phyloP scores from a whole-genome alignment of 768 basidiomycete species.

The Boletus subparvulus region DNA sequence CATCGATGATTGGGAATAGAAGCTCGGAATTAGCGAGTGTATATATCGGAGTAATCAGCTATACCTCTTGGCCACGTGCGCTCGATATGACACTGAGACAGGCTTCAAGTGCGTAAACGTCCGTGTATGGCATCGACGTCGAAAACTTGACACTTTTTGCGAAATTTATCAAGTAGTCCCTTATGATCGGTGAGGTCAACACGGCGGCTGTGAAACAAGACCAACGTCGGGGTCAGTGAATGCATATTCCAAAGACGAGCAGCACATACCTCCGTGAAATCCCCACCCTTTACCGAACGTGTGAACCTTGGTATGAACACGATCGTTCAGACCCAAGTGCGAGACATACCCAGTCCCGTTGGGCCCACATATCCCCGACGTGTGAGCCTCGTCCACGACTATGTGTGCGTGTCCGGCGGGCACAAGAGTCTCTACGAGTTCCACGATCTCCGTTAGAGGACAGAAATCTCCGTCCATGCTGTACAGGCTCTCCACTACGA shows the following conservation, averaged over 20 bases:
- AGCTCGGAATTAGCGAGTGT: background rate
- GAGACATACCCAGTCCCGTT: conserved; percentile 45
- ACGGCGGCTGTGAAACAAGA: conserved; percentile 12
- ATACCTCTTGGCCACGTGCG: conserved; percentile 20
- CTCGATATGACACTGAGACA: conserved; percentile 36
- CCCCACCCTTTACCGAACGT: conserved; percentile 50
- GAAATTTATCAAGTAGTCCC: conserved; percentile 23
- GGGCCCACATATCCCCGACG: conserved; percentile 52
- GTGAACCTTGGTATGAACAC: conserved; percentile 47
- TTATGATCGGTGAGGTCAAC: conserved; percentile 16
- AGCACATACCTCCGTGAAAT: conserved; percentile 13
- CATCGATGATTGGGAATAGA: background rate
- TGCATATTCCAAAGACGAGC: background rate
- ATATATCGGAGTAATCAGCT: background rate
- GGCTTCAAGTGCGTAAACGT: conserved; percentile 35
- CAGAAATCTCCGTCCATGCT: conserved; percentile 62
- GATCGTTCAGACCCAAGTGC: conserved; percentile 41
- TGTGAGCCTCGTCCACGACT: conserved; percentile 58
- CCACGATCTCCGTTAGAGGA: conserved; percentile 44
- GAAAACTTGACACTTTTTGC: conserved; percentile 20
- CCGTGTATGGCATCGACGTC: conserved; percentile 22
- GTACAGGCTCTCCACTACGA: conserved; percentile 57
- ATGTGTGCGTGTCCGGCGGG: conserved; percentile 42
- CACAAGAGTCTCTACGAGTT: conserved; percentile 36
- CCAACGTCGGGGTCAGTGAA: background rate